A percentile compares a stretch with the other conserved stretches of the same genome.
Conservation (phyloP, 2,329 filamentous ascomycete species). For the Penicillium frequentans region DNA sequence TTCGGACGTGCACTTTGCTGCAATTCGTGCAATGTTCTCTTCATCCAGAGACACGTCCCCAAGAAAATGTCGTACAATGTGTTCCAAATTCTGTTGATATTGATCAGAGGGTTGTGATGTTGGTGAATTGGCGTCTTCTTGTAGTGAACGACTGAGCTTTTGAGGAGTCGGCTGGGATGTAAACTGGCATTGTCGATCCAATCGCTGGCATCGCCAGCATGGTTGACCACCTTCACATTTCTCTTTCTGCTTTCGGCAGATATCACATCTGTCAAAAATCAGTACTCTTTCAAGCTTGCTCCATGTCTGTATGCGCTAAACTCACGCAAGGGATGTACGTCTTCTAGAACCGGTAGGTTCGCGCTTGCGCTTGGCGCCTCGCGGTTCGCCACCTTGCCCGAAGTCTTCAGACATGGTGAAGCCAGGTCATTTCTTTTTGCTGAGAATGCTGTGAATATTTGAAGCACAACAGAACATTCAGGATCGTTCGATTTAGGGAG, state of each 20-base stretch:
- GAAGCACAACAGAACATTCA: neutral
- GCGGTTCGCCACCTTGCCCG: neutral
- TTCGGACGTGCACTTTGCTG: slow-evolving; percentile 3
- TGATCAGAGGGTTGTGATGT: neutral
- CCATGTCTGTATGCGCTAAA: neutral
- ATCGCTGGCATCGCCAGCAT: slow-evolving; percentile 52
- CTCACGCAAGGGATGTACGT: slow-evolving; percentile 17
- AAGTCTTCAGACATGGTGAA: slow-evolving; percentile 6
- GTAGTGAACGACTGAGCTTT: slow-evolving; percentile 29
- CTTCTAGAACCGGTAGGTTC: slow-evolving; percentile 2
- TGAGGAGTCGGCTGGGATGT: slow-evolving; percentile 32
- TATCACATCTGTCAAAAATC: slow-evolving; percentile 46
- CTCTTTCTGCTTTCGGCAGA: slow-evolving; percentile 55
- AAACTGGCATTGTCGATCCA: slow-evolving; percentile 52
- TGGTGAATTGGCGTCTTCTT: neutral
- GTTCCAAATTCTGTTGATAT: slow-evolving; percentile 9
- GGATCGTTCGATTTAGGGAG: neutral
- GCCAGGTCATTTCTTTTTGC: too few relatives aligned
- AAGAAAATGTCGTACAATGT: slow-evolving; percentile 15
- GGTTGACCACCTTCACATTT: slow-evolving; percentile 57
- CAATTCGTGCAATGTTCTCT: slow-evolving; percentile 10
- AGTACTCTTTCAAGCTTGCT: too few relatives aligned
- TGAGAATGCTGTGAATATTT: too few relatives aligned
- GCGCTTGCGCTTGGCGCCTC: slow-evolving; percentile 12
- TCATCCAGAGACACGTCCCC: slow-evolving; percentile 14